Base-by-base conservation (phyloP, 345 rosid species). In the Pistacia atlantica region DNA sequence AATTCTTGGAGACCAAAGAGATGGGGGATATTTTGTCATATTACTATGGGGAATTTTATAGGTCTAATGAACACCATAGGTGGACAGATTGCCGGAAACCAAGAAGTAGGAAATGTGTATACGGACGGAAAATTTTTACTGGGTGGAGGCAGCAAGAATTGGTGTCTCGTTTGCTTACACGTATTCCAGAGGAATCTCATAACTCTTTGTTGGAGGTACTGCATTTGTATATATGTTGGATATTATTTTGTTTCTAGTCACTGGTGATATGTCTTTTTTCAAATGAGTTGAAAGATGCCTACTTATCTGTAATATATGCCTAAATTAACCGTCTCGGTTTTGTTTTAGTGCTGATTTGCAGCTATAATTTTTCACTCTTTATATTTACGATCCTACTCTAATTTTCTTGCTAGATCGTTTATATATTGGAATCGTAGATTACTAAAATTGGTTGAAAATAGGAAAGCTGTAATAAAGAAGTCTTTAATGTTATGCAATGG, bases 121-220 rank as follows among this genome's bases (percentile, higher is more conserved):
- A 58, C 62, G 96, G 94, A 62, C 81, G 77, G 59, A 93, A 85
- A 81, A 83, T 89, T 59, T 90, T 91, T 77, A 78, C 90, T 20
- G 92, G 91, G 64, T 90, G 96, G 96, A 91, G 94, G 82, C 94
- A 85, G 55, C 88, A 91, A 28, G 85, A 87, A 82, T 77, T 93
- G 72, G 68, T 88, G 42, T 82, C 95, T 42, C 91, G 96, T 75
- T 77, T 93, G 86, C 87, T 81, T 76, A 80, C 85, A 56, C 84
- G 74, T 75, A 72, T 87, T n/a, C 79, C 83, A 0, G 88, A 81
- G 71, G 84, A 84, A 61, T 65, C 76, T 69, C 83, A 87, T 33
- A 84, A 64, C 46, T 20, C 70, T 78, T 72, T 85, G 22, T 75
- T 65, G 76, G 86, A 89, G 89, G 92, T 89, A 84, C 60, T 60